A percentile compares a stretch with the other conserved stretches of the same genome.
These are phyloP conservation scores for Murraya paniculata DNA, from an alignment of 345 rosid species.

Conservation along the genomic window DNA sequence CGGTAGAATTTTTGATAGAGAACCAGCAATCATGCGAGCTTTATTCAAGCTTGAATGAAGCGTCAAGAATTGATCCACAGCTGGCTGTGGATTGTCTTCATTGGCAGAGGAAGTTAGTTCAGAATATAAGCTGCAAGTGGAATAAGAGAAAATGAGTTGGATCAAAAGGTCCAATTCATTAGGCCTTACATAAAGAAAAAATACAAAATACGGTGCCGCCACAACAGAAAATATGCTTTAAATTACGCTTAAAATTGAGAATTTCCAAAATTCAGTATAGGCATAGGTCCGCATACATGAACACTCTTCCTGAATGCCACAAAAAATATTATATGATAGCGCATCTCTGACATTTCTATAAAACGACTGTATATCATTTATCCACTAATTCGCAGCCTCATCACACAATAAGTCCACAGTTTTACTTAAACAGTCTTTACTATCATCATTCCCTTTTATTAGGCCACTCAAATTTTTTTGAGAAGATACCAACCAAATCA, in stretches of 20 bases:
- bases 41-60: conserved; percentile 64
- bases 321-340: not conserved
- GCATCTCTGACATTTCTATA: no score
- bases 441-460: not conserved
- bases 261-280: not conserved
- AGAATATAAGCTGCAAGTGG: conserved; percentile 60
- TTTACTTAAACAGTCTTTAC: not conserved
- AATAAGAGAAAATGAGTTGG: not conserved
- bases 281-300: not conserved
- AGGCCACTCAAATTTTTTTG: not conserved
- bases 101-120: conserved; percentile 69
- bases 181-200: not conserved
- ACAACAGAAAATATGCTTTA: not conserved
- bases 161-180: not conserved
- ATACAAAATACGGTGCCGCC: not conserved
- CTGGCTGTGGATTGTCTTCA: conserved; percentile 86
- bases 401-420: not conserved
- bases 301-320: not conserved
- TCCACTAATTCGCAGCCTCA: not conserved
- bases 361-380: not conserved
- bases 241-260: not conserved
- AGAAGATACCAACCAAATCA: not conserved
- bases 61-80: conserved; percentile 81
- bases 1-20: conserved; percentile 49
- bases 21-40: conserved; percentile 49